These are phyloP conservation scores for Dryas drummondii DNA, from an alignment of 306 rosid species.

Conservation along the genomic window DNA sequence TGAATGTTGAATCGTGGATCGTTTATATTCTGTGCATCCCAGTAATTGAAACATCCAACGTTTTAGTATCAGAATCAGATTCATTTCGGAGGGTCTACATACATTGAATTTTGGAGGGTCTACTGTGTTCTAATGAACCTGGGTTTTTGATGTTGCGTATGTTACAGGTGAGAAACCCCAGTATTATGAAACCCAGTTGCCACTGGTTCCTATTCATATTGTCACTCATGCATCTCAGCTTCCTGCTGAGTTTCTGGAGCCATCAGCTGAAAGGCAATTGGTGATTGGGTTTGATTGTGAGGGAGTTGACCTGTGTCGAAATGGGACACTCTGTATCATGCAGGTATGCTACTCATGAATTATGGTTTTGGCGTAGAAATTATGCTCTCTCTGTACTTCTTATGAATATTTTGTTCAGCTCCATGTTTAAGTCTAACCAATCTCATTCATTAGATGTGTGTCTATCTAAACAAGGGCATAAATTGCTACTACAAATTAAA, in stretches of 20 bases:
- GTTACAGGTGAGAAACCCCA: slow-evolving; percentile 47
- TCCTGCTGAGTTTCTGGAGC: slow-evolving; percentile 73
- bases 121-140: no score
- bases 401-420: neutral
- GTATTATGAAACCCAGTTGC: slow-evolving; percentile 38
- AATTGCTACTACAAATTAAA: neutral
- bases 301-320: slow-evolving; percentile 84
- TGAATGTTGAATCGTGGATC: slow-evolving; percentile 17
- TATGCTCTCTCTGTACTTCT: neutral
- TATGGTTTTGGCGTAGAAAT: neutral
- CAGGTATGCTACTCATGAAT: slow-evolving; percentile 45
- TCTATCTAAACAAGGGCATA: neutral
- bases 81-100: neutral
- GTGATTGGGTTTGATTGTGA: slow-evolving; percentile 90
- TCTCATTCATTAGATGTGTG: slow-evolving; percentile 2
- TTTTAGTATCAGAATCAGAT: neutral
- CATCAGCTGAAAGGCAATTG: slow-evolving; percentile 50
- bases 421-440: neutral
- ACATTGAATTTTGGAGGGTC: no score
- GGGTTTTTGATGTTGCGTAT: neutral
- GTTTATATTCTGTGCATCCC: no score
- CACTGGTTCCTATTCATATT: slow-evolving; percentile 55
- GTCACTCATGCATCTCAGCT: slow-evolving; percentile 79
- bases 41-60: no score
- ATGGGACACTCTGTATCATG: slow-evolving; percentile 81